phyloP scores from a whole-genome alignment of 805 yeast genomes.

The Teunomyces gatunensis region DNA sequence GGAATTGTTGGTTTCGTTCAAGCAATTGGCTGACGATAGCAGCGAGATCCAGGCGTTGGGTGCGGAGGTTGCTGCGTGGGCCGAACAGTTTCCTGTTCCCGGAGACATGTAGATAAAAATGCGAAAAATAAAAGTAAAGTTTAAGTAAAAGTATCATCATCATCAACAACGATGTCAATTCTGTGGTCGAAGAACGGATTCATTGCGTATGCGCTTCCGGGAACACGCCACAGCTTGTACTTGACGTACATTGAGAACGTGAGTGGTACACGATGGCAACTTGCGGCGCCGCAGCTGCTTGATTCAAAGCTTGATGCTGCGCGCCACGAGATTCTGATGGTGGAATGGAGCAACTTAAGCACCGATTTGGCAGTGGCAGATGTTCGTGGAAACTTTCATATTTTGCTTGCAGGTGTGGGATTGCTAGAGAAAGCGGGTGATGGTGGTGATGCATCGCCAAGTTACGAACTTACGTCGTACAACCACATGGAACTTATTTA shows the following conservation, averaged over 20 bases:
- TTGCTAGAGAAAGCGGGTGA: conserved; percentile 19
- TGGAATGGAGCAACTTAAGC: conserved; percentile 76
- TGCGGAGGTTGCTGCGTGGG: conserved; percentile 71
- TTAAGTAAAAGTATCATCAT: background rate
- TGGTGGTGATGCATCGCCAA: conserved; percentile 22
- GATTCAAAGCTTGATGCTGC: conserved; percentile 26
- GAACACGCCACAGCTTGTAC: conserved; percentile 40
- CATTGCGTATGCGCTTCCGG: conserved; percentile 56
- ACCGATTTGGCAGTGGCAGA: conserved; percentile 83
- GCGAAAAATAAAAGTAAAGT: background rate
- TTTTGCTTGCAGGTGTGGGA: conserved; percentile 42
- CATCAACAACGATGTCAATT: conserved; percentile 22
- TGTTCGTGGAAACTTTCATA: conserved; percentile 56
- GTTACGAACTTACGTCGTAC: conserved; percentile 42
- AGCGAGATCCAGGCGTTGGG: conserved; percentile 59
- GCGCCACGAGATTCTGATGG: conserved; percentile 37
- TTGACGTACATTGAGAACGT: conserved; percentile 70
- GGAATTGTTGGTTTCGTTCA: conserved; percentile 66
- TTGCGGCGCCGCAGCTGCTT: conserved; percentile 54
- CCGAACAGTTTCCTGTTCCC: conserved; percentile 78
- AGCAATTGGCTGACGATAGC: conserved; percentile 63
- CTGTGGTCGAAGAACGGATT: conserved; percentile 87
- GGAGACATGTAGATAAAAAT: conserved; percentile 51
- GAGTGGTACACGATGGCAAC: conserved; percentile 77
- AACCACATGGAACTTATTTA: conserved; percentile 49